These are phyloP conservation scores for Lomentospora prolificans DNA, from an alignment of 2,329 filamentous ascomycete genomes.

Conservation along the genomic window DNA sequence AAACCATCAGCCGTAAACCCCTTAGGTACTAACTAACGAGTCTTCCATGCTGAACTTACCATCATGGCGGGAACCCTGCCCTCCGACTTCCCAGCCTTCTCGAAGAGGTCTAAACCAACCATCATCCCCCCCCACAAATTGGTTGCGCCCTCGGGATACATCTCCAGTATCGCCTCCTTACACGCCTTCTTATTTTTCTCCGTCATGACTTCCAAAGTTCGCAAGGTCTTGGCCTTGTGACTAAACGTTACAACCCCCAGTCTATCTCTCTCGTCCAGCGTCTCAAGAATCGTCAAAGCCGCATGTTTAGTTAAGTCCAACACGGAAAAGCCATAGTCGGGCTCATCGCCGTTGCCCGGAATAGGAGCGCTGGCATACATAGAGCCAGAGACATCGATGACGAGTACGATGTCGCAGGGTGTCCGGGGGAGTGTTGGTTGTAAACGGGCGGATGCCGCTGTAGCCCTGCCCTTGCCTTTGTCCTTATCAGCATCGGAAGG, in stretches of 20 bases:
- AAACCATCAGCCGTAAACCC: too few species aligned
- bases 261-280: constrained; percentile 42
- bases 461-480: neutral
- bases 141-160: constrained; percentile 30
- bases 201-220: constrained; percentile 38
- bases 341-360: constrained; percentile 29
- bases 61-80: constrained; percentile 38
- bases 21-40: too few species aligned
- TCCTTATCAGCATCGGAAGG: neutral
- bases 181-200: constrained; percentile 31
- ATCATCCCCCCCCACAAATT: constrained; percentile 50
- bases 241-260: constrained; percentile 49
- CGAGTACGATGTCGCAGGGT: constrained; percentile 50
- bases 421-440: constrained; percentile 24
- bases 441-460: neutral
- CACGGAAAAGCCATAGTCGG: constrained; percentile 41
- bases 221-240: constrained; percentile 29
- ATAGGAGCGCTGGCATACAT: constrained; percentile 40
- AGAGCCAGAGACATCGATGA: constrained; percentile 51
- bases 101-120: constrained; percentile 39
- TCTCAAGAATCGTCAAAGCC: constrained; percentile 46
- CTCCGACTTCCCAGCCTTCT: constrained; percentile 15
- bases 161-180: constrained; percentile 29
- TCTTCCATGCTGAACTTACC: too few species aligned
- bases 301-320: constrained; percentile 53